Evolutionary conservation across 2,329 filamentous ascomycete species (phyloP).

Genomic region (Geosmithia morbida): DNA sequence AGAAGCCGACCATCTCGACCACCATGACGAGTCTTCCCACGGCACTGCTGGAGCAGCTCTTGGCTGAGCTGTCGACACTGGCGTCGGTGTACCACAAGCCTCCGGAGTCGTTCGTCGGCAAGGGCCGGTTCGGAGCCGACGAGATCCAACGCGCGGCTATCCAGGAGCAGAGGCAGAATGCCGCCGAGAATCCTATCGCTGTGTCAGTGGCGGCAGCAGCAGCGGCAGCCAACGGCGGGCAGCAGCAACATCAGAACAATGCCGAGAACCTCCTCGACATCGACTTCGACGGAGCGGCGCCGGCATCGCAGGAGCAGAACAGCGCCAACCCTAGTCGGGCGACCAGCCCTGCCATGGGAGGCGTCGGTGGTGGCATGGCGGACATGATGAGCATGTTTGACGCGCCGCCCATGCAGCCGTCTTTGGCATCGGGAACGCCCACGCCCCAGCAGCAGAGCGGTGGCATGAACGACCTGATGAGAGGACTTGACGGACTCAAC

Average conservation of each 20-base stretch:
- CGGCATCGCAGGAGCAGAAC: constrained; percentile 61
- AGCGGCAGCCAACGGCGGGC: constrained; percentile 45
- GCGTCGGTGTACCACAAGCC: constrained; percentile 98
- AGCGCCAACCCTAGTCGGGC: constrained; percentile 46
- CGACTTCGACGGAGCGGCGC: constrained; percentile 85
- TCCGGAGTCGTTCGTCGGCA: constrained; percentile 93
- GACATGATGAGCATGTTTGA: constrained; percentile 60
- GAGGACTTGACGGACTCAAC: constrained; percentile 73
- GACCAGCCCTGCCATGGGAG: constrained; percentile 40
- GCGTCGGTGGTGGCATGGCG: constrained; percentile 34
- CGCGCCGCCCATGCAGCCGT: constrained; percentile 32
- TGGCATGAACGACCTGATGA: constrained; percentile 78
- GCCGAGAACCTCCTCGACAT: constrained; percentile 93
- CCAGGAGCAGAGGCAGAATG: constrained; percentile 87
- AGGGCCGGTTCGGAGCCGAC: constrained; percentile 85
- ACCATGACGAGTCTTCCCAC: constrained; percentile 85
- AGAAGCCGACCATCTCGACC: constrained; percentile 85
- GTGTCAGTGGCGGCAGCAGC: constrained; percentile 62
- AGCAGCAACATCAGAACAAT: constrained; percentile 48
- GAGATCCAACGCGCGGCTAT: constrained; percentile 91
- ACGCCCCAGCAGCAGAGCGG: constrained; percentile 16
- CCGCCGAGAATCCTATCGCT: constrained; percentile 85
- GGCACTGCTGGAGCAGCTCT: constrained; percentile 74
- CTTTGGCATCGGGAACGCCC: neutral
- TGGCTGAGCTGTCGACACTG: constrained; percentile 82